These are phyloP conservation scores for Gossypium rotundifolium DNA, from an alignment of 345 rosid genomes.

Conservation along the genomic window DNA sequence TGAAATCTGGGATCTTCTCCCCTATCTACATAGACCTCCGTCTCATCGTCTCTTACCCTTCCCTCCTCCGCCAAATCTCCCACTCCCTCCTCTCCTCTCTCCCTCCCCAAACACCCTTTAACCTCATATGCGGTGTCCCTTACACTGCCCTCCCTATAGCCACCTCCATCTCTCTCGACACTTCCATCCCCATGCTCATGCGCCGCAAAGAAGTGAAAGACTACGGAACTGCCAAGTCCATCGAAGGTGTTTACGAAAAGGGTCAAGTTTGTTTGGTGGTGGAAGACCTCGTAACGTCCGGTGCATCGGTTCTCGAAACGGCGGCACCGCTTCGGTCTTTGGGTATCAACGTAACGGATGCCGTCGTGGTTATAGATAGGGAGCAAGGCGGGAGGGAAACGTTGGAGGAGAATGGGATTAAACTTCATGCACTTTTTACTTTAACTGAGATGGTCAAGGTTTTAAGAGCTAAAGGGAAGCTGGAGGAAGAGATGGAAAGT, in stretches of 20 bases:
- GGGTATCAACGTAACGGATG: constrained; percentile 77
- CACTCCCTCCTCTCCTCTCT: constrained; percentile 59
- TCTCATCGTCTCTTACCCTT: constrained; percentile 74
- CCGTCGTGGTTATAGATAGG: constrained; percentile 81
- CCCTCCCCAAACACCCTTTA: constrained; percentile 46
- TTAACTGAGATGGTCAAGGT: constrained; percentile 83
- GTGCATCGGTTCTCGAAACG: constrained; percentile 88
- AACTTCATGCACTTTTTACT: constrained; percentile 60
- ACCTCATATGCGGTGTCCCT: constrained; percentile 84
- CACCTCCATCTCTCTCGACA: constrained; percentile 62
- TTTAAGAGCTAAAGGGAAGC: constrained; percentile 72
- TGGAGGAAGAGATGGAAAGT: constrained; percentile 56
- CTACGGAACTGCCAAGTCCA: constrained; percentile 80
- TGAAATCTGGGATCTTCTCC: constrained; percentile 87
- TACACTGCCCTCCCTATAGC: constrained; percentile 98
- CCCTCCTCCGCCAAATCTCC: constrained; percentile 74
- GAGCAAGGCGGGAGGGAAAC: constrained; percentile 95
- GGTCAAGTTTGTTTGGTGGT: constrained; percentile 59
- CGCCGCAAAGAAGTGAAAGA: constrained; percentile 92
- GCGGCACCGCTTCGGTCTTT: constrained; percentile 70
- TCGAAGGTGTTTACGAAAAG: constrained; percentile 60
- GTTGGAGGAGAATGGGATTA: constrained; percentile 65
- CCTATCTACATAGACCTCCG: constrained; percentile 97
- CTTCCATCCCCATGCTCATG: constrained; percentile 74
- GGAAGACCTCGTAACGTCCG: constrained; percentile 90